Evolutionary conservation across 2,329 filamentous ascomycete genomes (phyloP).

Genomic region (Dichotomopilus funicola): DNA sequence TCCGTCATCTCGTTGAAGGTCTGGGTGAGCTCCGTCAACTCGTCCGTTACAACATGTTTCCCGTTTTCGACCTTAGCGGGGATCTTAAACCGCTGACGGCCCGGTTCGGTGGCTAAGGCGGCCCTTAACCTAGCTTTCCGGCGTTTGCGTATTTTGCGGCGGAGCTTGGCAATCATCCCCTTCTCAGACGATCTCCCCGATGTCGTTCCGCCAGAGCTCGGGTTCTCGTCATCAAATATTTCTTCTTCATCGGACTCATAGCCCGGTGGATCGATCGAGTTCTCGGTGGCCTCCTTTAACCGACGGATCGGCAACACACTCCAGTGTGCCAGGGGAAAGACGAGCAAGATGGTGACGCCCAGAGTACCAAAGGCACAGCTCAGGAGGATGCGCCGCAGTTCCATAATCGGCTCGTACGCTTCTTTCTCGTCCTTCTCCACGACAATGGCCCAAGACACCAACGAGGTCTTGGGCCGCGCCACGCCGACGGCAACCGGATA

Average conservation of each 20-base stretch:
- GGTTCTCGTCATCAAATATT: conserved; percentile 42
- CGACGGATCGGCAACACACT: conserved; percentile 74
- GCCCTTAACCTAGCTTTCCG: conserved; percentile 25
- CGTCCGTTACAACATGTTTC: conserved; percentile 72
- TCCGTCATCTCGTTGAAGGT: conserved; percentile 95
- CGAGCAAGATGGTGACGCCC: conserved; percentile 63
- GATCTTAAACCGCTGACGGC: conserved; percentile 66
- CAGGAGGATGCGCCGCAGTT: conserved; percentile 71
- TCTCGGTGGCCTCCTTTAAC: conserved; percentile 67
- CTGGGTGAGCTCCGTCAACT: conserved; percentile 72
- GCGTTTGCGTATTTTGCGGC: conserved; percentile 32
- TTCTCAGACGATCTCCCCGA: conserved; percentile 40
- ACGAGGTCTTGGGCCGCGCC: conserved; percentile 57
- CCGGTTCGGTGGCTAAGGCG: conserved; percentile 33
- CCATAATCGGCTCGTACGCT: conserved; percentile 67
- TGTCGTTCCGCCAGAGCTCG: conserved; percentile 34
- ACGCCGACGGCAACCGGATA: conserved; percentile 71
- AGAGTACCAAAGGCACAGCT: conserved; percentile 80
- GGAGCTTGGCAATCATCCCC: conserved; percentile 34
- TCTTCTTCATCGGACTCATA: conserved; percentile 46
- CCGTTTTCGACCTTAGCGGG: conserved; percentile 73
- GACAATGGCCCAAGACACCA: conserved; percentile 77
- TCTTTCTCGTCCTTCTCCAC: conserved; percentile 70
- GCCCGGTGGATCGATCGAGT: conserved; percentile 61
- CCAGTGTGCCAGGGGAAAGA: conserved; percentile 74